phyloP scores from a whole-genome alignment of 495 filamentous ascomycete genomes.

The Penicillium goetzii region DNA sequence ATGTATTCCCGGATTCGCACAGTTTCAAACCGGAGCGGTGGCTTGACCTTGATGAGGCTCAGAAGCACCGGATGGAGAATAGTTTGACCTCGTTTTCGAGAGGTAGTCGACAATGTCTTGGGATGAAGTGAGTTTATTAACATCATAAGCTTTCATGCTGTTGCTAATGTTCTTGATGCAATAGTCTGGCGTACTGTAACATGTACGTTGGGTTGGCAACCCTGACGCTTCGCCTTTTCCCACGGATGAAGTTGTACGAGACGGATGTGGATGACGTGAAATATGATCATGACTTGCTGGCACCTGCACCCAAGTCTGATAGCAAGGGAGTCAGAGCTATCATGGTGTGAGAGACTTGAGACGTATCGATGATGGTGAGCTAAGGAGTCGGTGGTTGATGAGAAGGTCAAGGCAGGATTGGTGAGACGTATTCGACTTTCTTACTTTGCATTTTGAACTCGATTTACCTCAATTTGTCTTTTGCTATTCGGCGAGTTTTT shows the following conservation, averaged over 20 bases:
- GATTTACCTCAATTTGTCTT: not conserved
- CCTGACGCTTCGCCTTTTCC: not conserved
- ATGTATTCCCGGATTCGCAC: not conserved
- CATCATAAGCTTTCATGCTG: not conserved
- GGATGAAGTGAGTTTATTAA: not conserved
- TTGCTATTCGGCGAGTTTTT: not conserved
- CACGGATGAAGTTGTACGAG: not conserved
- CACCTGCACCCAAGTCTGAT: not conserved
- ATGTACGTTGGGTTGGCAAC: not conserved
- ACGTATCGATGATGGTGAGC: not conserved
- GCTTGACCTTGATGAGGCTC: not conserved
- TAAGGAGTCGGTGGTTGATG: not conserved
- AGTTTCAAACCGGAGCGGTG: not conserved
- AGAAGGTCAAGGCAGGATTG: not conserved
- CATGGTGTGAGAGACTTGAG: not conserved
- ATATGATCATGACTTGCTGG: not conserved
- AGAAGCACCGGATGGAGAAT: not conserved
- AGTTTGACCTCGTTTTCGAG: conserved; percentile 4
- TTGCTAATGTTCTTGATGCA: not conserved
- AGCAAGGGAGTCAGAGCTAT: not conserved
- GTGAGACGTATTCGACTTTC: not conserved
- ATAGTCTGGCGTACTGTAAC: not conserved
- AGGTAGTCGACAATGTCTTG: not conserved
- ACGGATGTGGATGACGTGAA: not conserved
- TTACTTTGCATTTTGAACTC: not conserved